A percentile compares a stretch with the other conserved stretches of the same genome.
phyloP scores from a whole-genome alignment of 2,329 filamentous ascomycete species.

The Laburnicola sp. region DNA sequence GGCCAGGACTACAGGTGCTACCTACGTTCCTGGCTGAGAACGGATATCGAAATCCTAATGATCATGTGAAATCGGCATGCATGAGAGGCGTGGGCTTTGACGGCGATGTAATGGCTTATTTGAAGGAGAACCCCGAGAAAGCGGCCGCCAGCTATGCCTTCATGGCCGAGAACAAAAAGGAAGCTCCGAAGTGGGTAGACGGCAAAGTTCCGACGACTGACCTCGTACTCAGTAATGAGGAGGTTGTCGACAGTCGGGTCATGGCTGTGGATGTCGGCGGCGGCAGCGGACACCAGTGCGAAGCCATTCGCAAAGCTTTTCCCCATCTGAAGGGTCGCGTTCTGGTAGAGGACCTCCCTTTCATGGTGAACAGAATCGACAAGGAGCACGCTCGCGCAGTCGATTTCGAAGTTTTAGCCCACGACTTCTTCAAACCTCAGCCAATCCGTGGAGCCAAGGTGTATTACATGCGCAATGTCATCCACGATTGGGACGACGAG shows the following conservation, averaged over 20 bases:
- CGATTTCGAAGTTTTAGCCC: conserved; percentile 33
- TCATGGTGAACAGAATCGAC: conserved; percentile 7
- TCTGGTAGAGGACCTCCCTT: conserved; percentile 48
- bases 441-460: conserved; percentile 39
- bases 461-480: conserved; percentile 40
- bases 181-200: conserved; percentile 9
- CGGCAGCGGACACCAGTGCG: conserved; percentile 47
- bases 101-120: conserved; percentile 9
- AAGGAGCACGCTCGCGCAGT: conserved; percentile 23
- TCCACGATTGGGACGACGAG: conserved; percentile 35
- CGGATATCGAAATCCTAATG: conserved; percentile 10
- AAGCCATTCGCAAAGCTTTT: conserved; percentile 35
- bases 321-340: conserved; percentile 41
- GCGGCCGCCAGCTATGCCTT: conserved; percentile 7
- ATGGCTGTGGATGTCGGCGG: conserved; percentile 51
- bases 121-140: conserved; percentile 10
- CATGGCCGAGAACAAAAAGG: conserved; percentile 11
- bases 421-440: conserved; percentile 35
- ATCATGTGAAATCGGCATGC: conserved; percentile 8
- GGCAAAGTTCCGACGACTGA: conserved; percentile 9
- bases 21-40: conserved; percentile 9
- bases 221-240: conserved; percentile 8
- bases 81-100: conserved; percentile 7
- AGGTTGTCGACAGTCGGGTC: background rate
- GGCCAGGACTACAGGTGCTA: conserved; percentile 7